Evolutionary conservation across 176 grass and related monocot genomes (phyloP), one percentile per base, ranked within the genome.

Genomic region (Juncus effusus): DNA sequence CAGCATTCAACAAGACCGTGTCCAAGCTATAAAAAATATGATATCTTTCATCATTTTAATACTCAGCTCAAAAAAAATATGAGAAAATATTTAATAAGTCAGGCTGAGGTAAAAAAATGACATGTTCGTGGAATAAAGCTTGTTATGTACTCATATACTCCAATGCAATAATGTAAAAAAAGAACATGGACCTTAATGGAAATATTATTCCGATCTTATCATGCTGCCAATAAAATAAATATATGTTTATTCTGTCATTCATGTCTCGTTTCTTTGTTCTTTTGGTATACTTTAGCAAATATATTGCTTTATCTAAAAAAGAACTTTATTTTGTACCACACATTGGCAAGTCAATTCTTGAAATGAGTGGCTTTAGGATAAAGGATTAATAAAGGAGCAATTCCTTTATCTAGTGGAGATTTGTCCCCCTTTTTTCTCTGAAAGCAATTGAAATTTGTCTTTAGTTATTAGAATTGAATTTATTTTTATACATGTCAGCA

Each of bases 21-120:
- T 77, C 85, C 64, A 95, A 83, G 75, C 80, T 95, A 52, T 89
- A 78, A 71, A 16, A 71, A 54, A 10, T 59, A 45, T 55, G 36
- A 11, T 71, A 3, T 2, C 6, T 13, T 59, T 10, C 41, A 5
- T 54, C 4, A 55, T 71, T 28, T 68, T 68, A 52, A 13, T 5
- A 68, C 37, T 11, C 54, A 35, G 16, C 39, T 38, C 65, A 39
- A 51, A 39, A 54, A 52, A 39, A 54, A 67, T 28, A 28, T 28
- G 19, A 28, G 19, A 49, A 69, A n/a, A 9, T 69, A 16, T 69
- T 13, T 54, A 37, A 39, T 54, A 69, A 39, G 15, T 69, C 55
- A 2, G 13, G 15, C 3, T 1, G 0, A 39, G n/a, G 3, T 28
- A 28, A 28, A 28, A 28, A 28, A 28, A 28, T 28, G 19, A 28